phyloP scores from a whole-genome alignment of 1,139 yeast species.

The Trichomonascaceae sp. region DNA sequence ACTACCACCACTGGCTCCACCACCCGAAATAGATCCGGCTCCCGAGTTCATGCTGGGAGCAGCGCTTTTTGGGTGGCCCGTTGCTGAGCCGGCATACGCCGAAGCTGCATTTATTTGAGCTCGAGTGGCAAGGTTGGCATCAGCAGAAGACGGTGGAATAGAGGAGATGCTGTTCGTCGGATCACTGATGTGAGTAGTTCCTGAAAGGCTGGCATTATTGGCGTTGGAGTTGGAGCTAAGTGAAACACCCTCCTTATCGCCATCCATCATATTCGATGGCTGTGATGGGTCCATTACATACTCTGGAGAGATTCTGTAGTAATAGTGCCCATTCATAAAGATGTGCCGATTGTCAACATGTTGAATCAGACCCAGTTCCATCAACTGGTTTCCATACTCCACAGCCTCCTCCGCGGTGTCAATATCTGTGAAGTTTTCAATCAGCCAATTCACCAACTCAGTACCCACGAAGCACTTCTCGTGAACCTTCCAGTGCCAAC shows the following conservation, averaged over 20 bases:
- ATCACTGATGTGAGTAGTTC: too few relatives aligned
- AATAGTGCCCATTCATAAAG: constrained; percentile 85
- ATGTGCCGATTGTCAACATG: constrained; percentile 80
- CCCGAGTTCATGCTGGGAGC: neutral
- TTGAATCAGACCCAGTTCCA: constrained; percentile 56
- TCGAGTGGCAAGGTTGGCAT: neutral
- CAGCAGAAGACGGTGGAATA: neutral
- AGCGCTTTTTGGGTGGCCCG: too few relatives aligned
- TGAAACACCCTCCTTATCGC: too few relatives aligned
- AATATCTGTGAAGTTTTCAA: constrained; percentile 67
- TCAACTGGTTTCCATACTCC: constrained; percentile 59
- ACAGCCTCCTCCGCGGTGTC: constrained; percentile 74
- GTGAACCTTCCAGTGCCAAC: constrained; percentile 84
- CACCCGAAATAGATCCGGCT: neutral
- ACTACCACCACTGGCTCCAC: neutral
- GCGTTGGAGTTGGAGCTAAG: neutral
- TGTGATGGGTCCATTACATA: constrained; percentile 26
- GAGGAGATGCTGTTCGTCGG: neutral
- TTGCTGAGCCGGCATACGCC: neutral
- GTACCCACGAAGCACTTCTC: constrained; percentile 72
- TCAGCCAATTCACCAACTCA: constrained; percentile 76
- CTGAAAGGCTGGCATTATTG: neutral
- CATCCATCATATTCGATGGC: constrained; percentile 1
- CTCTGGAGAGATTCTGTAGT: constrained; percentile 58
- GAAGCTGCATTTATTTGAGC: too few relatives aligned